Percentiles rank a stretch among this genome's conserved stretches.
Evolutionary conservation across 257 asterid species (phyloP).

Genomic region (Solanum clarkiae): DNA sequence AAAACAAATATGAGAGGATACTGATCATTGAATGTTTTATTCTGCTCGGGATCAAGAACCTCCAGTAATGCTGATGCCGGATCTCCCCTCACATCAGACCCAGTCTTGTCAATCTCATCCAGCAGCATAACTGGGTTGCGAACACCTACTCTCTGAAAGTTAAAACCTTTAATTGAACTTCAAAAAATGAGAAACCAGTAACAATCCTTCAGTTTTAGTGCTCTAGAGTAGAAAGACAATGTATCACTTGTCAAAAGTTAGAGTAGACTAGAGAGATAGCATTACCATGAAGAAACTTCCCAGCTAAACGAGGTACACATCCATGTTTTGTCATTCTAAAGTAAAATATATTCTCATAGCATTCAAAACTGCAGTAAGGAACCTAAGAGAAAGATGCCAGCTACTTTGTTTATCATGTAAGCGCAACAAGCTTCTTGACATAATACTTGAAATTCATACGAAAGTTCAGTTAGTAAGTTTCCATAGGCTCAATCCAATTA

Average conservation of each 20-base stretch:
- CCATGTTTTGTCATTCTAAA: neutral
- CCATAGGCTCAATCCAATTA: no score
- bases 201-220: neutral
- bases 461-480: no score
- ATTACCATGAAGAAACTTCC: neutral
- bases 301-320: neutral
- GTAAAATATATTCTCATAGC: neutral
- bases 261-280: neutral
- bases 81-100: conserved; percentile 98
- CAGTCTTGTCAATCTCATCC: conserved; percentile 98
- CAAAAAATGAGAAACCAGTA: neutral
- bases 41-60: conserved; percentile 99
- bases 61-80: conserved; percentile 97
- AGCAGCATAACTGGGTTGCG: conserved; percentile 96
- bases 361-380: neutral
- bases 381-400: neutral
- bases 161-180: neutral
- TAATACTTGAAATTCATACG: neutral
- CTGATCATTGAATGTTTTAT: conserved; percentile 93
- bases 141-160: conserved; percentile 75
- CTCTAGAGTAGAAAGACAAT: neutral
- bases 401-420: neutral
- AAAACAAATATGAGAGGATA: conserved; percentile 45
- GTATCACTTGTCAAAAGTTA: neutral
- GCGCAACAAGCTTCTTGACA: neutral